Percentiles rank a stretch among this genome's conserved stretches.
Evolutionary conservation across 352 stramenopile genomes (phyloP).

Genomic region (Globisporangium ultimum): DNA sequence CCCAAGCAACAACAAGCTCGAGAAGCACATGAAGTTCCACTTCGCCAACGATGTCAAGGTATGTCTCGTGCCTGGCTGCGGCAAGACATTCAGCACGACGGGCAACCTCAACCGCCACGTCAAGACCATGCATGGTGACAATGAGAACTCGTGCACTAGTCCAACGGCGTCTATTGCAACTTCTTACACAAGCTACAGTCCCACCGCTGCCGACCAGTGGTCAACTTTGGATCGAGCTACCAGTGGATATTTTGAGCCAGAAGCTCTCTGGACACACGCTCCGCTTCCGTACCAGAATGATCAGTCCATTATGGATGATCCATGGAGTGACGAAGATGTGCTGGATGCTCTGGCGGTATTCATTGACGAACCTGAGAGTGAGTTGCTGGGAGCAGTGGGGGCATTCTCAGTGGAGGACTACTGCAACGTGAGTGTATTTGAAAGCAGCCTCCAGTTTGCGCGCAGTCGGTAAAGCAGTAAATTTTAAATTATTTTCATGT

Average conservation of each 20-base stretch:
- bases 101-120: constrained; percentile 51
- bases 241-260: constrained; percentile 7
- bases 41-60: constrained; percentile 35
- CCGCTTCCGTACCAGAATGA: neutral
- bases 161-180: neutral
- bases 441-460: too few relatives aligned
- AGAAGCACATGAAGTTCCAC: constrained; percentile 51
- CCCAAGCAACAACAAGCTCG: constrained; percentile 40
- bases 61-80: constrained; percentile 36
- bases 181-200: neutral
- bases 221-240: neutral
- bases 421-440: too few relatives aligned
- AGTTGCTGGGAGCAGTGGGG: too few relatives aligned
- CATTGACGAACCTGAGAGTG: neutral
- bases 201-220: constrained; percentile 4
- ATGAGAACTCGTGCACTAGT: neutral
- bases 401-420: too few relatives aligned
- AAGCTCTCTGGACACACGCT: neutral
- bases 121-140: constrained; percentile 26
- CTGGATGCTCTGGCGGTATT: constrained; percentile 7
- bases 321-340: constrained; percentile 4
- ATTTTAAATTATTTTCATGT: too few relatives aligned
- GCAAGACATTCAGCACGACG: constrained; percentile 58
- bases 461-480: too few relatives aligned
- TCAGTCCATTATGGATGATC: neutral